Base-by-base conservation (phyloP, 1,284 basidiomycete genomes). In the Trametes polyzona region DNA sequence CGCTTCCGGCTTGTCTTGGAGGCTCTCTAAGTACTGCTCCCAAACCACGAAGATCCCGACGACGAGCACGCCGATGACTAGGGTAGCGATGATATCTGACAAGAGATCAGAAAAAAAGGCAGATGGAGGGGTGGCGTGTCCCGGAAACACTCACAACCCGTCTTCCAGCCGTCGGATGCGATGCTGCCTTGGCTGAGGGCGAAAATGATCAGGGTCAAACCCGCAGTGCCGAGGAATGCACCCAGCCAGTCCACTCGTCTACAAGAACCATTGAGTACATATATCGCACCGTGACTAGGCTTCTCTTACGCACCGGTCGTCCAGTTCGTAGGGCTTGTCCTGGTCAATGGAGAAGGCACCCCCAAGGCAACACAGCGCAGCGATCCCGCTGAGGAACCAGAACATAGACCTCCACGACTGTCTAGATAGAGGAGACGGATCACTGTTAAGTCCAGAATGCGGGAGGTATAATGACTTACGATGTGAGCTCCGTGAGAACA, bases 231-330 rank as follows among this genome's bases (percentile, higher is more conserved):
- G 29, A 95, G 72, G n/a, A 83, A 74, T 0, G 89, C 90, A 6
- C 95, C 94, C 17, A 92, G 66, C 90, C 92, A 95, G 68, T 96
- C 94, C 0, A 96, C 78, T 0, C 88, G 78, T 23, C 74, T 74
- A 21, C 17, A 21, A 39, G 19, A 19, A 21, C 61, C 21, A 12
- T 1, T 16, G 12, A 17, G 23, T 19, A n/a, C 4, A 4, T 4
- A 3, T 17, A 21, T 2, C n/a, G n/a, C 4, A 3, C 0, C n/a
- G n/a, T 5, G 16, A 7, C 6, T 4, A 3, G 10, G 19, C 27
- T 23, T 17, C 8, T 8, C 14, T 8, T 4, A 43, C 65, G 30
- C 33, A 63, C 64, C 58, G 49, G 41, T 92, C 87, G 0, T 40
- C 52, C 55, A 83, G 82, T 5, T 68, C 62, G 0, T 79, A 80